Percentiles rank a stretch among this genome's conserved stretches.
phyloP scores from a whole-genome alignment of 192 early-diverging fungal species.

The Gryganskiella cystojenkinii region DNA sequence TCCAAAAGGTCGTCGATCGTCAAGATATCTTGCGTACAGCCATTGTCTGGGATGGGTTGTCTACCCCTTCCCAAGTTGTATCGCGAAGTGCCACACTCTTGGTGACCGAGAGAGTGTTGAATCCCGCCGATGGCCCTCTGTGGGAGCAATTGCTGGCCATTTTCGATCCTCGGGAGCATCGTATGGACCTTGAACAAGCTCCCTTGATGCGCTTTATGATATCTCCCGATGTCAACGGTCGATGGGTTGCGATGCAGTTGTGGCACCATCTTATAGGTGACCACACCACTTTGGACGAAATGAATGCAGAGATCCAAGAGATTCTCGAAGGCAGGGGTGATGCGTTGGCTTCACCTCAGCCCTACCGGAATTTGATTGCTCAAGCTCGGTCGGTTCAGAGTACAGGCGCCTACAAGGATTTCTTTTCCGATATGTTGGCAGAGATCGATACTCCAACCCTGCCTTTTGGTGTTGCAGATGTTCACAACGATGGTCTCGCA shows the following conservation, averaged over 20 bases:
- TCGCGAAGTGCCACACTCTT: not conserved
- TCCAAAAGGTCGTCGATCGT: constrained; percentile 15
- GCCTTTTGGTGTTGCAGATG: not conserved
- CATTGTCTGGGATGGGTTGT: constrained; percentile 2
- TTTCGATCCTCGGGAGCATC: constrained; percentile 8
- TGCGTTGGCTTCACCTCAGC: not conserved
- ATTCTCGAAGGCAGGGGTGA: not conserved
- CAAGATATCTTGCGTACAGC: constrained; percentile 7
- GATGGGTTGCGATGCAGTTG: not conserved
- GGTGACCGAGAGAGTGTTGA: not conserved
- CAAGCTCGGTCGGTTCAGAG: not conserved
- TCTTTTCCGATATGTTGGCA: not conserved
- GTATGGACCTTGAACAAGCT: not conserved
- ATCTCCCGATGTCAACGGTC: not conserved
- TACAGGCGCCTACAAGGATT: not conserved
- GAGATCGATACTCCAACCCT: not conserved
- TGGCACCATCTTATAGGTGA: not conserved
- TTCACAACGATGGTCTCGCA: not conserved
- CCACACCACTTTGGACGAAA: not conserved
- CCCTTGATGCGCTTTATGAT: not conserved
- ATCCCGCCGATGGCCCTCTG: constrained; percentile 6
- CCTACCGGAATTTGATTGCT: not conserved
- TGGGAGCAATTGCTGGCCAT: not conserved
- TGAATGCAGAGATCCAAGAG: constrained; percentile 3
- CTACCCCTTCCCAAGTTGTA: constrained; percentile 8